Evolutionary conservation across 2,329 filamentous ascomycete species (phyloP).

Genomic region (Diaporthe helianthi): DNA sequence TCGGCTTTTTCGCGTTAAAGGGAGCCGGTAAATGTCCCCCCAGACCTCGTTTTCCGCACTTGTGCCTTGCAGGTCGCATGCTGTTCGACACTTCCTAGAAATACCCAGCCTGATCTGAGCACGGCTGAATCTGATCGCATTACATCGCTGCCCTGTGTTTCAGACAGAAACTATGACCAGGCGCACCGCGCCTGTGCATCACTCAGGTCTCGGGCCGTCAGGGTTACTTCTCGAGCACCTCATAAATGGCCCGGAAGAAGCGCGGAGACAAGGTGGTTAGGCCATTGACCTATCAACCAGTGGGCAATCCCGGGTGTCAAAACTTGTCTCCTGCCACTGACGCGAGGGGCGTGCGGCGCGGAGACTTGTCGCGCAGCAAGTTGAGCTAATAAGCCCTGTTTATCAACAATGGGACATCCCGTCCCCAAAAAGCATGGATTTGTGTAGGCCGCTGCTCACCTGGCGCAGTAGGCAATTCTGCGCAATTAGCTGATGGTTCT

Average conservation of each 20-base stretch:
- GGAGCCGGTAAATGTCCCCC: not conserved
- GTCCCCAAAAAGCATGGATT: constrained; percentile 1
- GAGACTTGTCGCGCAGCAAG: constrained; percentile 32
- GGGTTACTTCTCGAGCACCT: not conserved
- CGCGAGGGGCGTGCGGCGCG: constrained; percentile 27
- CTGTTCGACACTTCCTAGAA: constrained; percentile 29
- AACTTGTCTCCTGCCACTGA: constrained; percentile 16
- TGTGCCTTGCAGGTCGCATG: constrained; percentile 36
- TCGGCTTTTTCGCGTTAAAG: constrained; percentile 11
- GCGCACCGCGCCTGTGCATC: constrained; percentile 8
- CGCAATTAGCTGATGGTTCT: not conserved
- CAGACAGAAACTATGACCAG: not conserved
- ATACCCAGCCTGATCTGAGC: constrained; percentile 1
- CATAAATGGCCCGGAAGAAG: not conserved
- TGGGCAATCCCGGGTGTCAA: not conserved
- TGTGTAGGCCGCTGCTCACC: constrained; percentile 9
- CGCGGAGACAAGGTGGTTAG: not conserved
- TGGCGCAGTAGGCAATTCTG: not conserved
- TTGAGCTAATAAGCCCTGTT: constrained; percentile 12
- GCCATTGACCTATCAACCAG: not conserved
- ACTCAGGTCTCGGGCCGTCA: not conserved
- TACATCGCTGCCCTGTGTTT: constrained; percentile 18
- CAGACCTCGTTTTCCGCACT: constrained; percentile 11
- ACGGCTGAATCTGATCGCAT: constrained; percentile 16
- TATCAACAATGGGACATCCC: constrained; percentile 17